Evolutionary conservation across 106 monocot genomes (phyloP), one percentile per base, ranked within the genome.

Genomic region (Hemerocallis citrina): DNA sequence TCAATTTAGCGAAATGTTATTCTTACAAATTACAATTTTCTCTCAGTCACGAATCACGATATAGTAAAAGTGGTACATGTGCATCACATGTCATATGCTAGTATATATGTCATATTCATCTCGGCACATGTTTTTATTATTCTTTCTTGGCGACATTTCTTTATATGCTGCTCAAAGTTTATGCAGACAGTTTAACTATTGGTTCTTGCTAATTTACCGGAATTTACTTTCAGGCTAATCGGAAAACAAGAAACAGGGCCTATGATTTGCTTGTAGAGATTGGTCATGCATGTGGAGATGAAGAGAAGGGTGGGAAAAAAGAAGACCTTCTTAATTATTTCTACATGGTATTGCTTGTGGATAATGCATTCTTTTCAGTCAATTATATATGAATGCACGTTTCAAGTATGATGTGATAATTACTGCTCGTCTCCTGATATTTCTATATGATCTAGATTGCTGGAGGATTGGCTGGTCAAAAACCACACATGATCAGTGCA

Each of bases 241-340:
- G 75, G 54, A 95, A 87, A 75, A 90, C 90, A 27, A 83, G 95
- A 77, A 91, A 90, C 64, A 86, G 72, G 63, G 95, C 95, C 54
- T 96, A 87, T 75, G 84, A 86, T 25, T 65, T 96, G 67, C 81
- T 96, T 68, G 90, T 96, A 43, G 69, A 90, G 76, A 81, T 96
- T 58, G 95, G 86, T 31, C 90, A 77, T 84, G 90, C 87, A 52
- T 91, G 74, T 65, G 90, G 70, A 55, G 84, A 87, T 77, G 86
- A 85, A 67, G 72, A 86, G 14, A 68, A 76, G 25, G 90, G 80
- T 16, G 86, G 73, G 22, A 83, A 69, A 45, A 77, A 71, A 35
- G 86, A 84, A 63, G 77, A 84, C 51, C 69, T 86, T 24, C 73
- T 61, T 12, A 67, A 66, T 10, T 76, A 87, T 75, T 96, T 96